Percentiles rank a stretch among this genome's conserved stretches.
These are phyloP conservation scores for Phialophora tarda DNA, from an alignment of 2,329 filamentous ascomycete species.

Conservation along the genomic window DNA sequence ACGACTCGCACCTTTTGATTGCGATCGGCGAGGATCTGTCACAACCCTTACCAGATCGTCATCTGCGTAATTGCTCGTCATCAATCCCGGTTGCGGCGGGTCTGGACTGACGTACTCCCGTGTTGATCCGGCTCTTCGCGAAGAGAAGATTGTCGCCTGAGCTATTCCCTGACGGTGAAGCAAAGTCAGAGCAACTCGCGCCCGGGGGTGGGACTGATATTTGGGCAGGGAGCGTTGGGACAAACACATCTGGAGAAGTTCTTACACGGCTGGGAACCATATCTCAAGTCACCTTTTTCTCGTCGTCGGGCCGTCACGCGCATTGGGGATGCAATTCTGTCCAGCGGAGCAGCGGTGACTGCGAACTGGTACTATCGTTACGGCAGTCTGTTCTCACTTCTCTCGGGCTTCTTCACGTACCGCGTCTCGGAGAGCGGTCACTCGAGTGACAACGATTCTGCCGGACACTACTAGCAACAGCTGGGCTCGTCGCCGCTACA, in stretches of 20 bases:
- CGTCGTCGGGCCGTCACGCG: background rate
- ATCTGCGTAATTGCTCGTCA: slow-evolving; percentile 16
- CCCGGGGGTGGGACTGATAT: background rate
- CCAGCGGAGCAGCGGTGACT: slow-evolving; percentile 8
- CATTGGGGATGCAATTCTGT: background rate
- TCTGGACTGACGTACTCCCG: slow-evolving; percentile 27
- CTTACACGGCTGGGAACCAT: background rate
- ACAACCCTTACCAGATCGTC: slow-evolving; percentile 24
- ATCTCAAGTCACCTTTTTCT: background rate
- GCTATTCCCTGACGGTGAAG: slow-evolving; percentile 1
- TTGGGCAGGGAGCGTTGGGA: background rate
- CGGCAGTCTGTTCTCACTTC: background rate
- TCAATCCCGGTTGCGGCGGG: slow-evolving; percentile 12
- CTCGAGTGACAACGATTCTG: slow-evolving; percentile 11
- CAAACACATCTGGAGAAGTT: background rate
- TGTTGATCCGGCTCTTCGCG: slow-evolving; percentile 21
- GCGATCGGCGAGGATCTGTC: slow-evolving; percentile 34
- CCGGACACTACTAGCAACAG: slow-evolving; percentile 1
- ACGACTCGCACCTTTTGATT: slow-evolving; percentile 28
- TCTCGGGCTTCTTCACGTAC: background rate
- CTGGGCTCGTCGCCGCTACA: background rate
- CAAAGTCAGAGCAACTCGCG: background rate
- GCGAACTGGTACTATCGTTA: background rate
- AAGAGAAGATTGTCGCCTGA: slow-evolving; percentile 3
- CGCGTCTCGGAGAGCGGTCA: background rate